phyloP scores from a whole-genome alignment of 129 eudicot species.

The Pittosporum tobira region DNA sequence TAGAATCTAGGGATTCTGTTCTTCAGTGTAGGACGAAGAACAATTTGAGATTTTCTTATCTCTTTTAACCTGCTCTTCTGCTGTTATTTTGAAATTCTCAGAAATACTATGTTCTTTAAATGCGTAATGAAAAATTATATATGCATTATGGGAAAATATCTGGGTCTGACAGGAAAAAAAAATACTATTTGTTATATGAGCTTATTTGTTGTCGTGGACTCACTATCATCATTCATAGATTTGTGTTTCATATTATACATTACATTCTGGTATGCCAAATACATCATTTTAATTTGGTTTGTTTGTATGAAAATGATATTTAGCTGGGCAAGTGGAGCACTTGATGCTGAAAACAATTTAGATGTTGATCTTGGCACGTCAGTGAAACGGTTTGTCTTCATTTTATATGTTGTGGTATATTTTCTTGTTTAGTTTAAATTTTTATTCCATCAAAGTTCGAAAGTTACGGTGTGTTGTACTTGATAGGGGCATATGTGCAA shows the following conservation, averaged over 20 bases:
- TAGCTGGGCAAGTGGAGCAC: conserved; percentile 98
- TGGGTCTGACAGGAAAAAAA: too few species aligned
- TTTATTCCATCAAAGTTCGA: background rate
- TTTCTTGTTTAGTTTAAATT: background rate
- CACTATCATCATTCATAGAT: too few species aligned
- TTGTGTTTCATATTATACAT: conserved; percentile 1
- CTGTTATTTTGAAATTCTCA: too few species aligned
- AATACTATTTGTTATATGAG: too few species aligned
- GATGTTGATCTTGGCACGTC: conserved; percentile 52
- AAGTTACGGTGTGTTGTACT: conserved; percentile 5
- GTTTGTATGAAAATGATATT: conserved; percentile 12
- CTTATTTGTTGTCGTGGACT: too few species aligned
- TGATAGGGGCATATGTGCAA: conserved; percentile 95
- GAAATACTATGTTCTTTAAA: too few species aligned
- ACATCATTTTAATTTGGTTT: background rate
- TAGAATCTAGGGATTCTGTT: too few species aligned
- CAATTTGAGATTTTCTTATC: too few species aligned
- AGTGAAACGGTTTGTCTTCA: conserved; percentile 55
- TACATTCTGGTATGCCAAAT: background rate
- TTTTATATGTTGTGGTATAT: background rate
- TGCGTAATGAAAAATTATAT: too few species aligned
- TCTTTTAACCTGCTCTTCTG: too few species aligned
- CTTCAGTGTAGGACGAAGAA: too few species aligned
- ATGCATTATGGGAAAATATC: too few species aligned
- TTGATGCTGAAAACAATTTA: conserved; percentile 58